Evolutionary conservation across 2,329 filamentous ascomycete genomes (phyloP).

Genomic region (Ophiostoma sp.): DNA sequence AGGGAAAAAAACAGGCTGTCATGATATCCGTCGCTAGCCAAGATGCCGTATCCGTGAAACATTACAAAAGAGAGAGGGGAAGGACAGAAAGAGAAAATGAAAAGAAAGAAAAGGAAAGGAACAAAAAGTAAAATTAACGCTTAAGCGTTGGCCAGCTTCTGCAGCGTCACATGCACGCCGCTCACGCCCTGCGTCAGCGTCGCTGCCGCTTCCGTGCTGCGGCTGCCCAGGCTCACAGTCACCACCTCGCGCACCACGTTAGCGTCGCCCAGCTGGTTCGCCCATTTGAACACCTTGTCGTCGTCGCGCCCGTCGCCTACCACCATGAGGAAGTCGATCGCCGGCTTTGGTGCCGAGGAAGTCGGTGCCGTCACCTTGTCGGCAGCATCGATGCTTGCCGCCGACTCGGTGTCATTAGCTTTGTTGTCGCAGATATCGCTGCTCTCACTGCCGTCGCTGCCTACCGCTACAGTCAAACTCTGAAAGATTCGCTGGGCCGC

Average conservation of each 20-base stretch:
- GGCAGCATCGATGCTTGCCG: neutral
- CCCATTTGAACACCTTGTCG: constrained; percentile 91
- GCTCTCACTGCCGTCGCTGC: constrained; percentile 30
- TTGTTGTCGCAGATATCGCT: constrained; percentile 18
- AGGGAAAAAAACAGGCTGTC: constrained; percentile 3
- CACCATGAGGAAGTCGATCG: constrained; percentile 79
- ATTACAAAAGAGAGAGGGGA: neutral
- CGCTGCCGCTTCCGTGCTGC: constrained; percentile 80
- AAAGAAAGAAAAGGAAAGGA: constrained; percentile 11
- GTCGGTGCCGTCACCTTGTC: constrained; percentile 28
- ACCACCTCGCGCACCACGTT: constrained; percentile 62
- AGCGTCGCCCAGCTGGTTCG: constrained; percentile 64
- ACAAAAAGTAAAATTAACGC: neutral
- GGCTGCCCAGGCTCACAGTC: constrained; percentile 78
- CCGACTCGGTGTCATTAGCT: neutral
- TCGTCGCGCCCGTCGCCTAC: constrained; percentile 89
- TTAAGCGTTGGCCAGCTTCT: constrained; percentile 23
- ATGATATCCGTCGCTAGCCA: constrained; percentile 13
- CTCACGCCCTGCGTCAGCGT: constrained; percentile 89
- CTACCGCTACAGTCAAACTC: constrained; percentile 38
- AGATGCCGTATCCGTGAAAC: neutral
- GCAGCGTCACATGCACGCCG: constrained; percentile 42
- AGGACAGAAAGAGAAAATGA: neutral
- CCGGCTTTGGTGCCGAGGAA: constrained; percentile 33
- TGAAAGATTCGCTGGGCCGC: constrained; percentile 71